These are phyloP conservation scores for Hypocreales sp. DNA, from an alignment of 2,329 filamentous ascomycete genomes.

Conservation along the genomic window DNA sequence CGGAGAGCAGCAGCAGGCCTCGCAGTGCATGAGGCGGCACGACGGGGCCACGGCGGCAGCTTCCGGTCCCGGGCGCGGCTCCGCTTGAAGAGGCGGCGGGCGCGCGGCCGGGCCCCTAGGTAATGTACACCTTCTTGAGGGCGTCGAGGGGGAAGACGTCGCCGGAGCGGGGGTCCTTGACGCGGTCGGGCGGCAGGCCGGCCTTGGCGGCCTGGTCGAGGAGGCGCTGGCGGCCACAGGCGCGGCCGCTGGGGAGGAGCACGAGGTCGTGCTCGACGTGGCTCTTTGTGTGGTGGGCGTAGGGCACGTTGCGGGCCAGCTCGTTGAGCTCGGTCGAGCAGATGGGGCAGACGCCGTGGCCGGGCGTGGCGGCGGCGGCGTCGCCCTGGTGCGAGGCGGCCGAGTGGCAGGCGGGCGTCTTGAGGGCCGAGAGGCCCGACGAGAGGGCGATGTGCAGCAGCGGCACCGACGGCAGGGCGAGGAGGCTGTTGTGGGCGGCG, in stretches of 20 bases:
- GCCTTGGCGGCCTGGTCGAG: slow-evolving; percentile 67
- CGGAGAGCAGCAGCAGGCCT: too few species aligned
- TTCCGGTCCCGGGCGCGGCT: too few species aligned
- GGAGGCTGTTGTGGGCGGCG: slow-evolving; percentile 70
- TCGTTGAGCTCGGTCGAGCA: slow-evolving; percentile 92
- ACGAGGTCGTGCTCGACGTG: slow-evolving; percentile 79
- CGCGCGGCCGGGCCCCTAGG: slow-evolving; percentile 25
- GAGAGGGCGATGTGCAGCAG: slow-evolving; percentile 83
- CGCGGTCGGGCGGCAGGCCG: slow-evolving; percentile 45
- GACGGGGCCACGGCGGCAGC: too few species aligned
- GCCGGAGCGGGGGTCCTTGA: slow-evolving; percentile 68
- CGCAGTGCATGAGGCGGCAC: too few species aligned
- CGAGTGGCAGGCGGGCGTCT: slow-evolving; percentile 86
- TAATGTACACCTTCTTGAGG: slow-evolving; percentile 83
- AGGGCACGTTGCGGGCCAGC: slow-evolving; percentile 75
- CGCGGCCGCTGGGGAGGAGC: slow-evolving; percentile 71
- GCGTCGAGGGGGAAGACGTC: slow-evolving; percentile 45
- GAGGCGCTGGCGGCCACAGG: slow-evolving; percentile 65
- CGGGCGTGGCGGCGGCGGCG: slow-evolving; percentile 27
- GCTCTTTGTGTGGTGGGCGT: slow-evolving; percentile 89
- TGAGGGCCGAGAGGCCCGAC: slow-evolving; percentile 83
- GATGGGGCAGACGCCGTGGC: slow-evolving; percentile 78
- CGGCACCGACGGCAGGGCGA: slow-evolving; percentile 67
- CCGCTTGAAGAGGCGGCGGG: background rate
- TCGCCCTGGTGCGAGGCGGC: slow-evolving; percentile 27